Conservation (phyloP, 371 early-diverging fungal genomes). For the Neoconidiobolus thromboides region DNA sequence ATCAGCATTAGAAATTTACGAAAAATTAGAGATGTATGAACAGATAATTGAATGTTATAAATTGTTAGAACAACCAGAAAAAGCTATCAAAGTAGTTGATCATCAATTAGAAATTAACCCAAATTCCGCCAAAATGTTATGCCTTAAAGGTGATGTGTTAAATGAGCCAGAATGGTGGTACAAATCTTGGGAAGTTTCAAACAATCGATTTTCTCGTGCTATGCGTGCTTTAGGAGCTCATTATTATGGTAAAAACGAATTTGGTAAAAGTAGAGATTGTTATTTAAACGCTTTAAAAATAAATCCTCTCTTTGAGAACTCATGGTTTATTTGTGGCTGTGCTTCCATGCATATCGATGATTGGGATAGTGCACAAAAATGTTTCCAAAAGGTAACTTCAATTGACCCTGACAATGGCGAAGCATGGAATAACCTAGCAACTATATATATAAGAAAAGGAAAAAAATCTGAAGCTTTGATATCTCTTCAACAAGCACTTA, state of each 20-base stretch:
- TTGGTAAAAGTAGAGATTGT: conserved; percentile 25
- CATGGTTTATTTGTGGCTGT: conserved; percentile 92
- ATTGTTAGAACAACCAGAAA: conserved; percentile 55
- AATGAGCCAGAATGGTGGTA: conserved; percentile 55
- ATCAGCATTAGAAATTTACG: conserved; percentile 81
- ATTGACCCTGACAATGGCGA: conserved; percentile 74
- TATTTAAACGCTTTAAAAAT: conserved; percentile 62
- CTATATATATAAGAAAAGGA: conserved; percentile 47
- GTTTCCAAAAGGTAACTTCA: conserved; percentile 55
- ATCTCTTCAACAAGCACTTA: conserved; percentile 64
- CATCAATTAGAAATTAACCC: conserved; percentile 43
- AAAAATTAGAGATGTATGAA: conserved; percentile 86
- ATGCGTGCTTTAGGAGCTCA: conserved; percentile 80
- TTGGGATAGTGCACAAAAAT: conserved; percentile 50
- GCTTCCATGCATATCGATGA: conserved; percentile 66
- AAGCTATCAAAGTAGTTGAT: conserved; percentile 54
- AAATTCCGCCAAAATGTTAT: conserved; percentile 61
- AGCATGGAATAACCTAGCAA: conserved; percentile 92
- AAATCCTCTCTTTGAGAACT: conserved; percentile 84
- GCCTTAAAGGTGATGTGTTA: conserved; percentile 74
- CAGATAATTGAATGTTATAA: conserved; percentile 69
- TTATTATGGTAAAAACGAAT: conserved; percentile 42
- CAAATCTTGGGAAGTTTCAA: conserved; percentile 77
- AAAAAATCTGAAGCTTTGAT: conserved; percentile 58
- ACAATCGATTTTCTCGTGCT: conserved; percentile 63